Evolutionary conservation across 1,284 basidiomycete genomes (phyloP).

Genomic region (Ustilago nuda): DNA sequence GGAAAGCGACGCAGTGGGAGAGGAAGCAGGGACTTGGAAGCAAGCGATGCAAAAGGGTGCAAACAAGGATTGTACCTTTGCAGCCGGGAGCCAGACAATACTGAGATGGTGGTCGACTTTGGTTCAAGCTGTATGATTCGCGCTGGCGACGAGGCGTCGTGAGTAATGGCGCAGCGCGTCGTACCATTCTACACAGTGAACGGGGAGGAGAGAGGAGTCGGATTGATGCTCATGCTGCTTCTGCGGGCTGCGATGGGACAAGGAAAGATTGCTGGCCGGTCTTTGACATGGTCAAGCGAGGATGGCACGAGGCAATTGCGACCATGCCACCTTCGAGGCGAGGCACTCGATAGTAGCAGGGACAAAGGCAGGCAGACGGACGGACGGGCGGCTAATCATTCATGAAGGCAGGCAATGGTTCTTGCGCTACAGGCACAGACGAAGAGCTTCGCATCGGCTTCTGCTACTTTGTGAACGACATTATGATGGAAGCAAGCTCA

Average conservation of each 20-base stretch:
- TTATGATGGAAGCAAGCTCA: not conserved
- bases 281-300: conserved; percentile 14
- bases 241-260: conserved; percentile 1
- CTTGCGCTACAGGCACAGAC: not conserved
- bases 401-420: not conserved
- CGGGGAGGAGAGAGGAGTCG: not conserved
- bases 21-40: not conserved
- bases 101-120: not conserved
- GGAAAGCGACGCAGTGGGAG: not conserved
- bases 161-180: conserved; percentile 16
- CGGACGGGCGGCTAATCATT: not conserved
- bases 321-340: conserved; percentile 3
- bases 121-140: not conserved
- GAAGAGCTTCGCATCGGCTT: not conserved
- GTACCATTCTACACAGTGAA: not conserved
- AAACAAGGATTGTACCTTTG: conserved; percentile 7
- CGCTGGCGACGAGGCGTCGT: conserved; percentile 18
- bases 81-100: conserved; percentile 6
- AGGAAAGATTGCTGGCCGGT: conserved; percentile 1
- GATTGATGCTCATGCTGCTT: not conserved
- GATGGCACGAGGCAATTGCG: conserved; percentile 11
- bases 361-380: not conserved
- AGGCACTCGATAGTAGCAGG: conserved; percentile 11
- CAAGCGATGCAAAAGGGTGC: conserved; percentile 14
- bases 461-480: not conserved